Base-by-base conservation (phyloP, 2,329 filamentous ascomycete species). In the Mollisia scopiformis region DNA sequence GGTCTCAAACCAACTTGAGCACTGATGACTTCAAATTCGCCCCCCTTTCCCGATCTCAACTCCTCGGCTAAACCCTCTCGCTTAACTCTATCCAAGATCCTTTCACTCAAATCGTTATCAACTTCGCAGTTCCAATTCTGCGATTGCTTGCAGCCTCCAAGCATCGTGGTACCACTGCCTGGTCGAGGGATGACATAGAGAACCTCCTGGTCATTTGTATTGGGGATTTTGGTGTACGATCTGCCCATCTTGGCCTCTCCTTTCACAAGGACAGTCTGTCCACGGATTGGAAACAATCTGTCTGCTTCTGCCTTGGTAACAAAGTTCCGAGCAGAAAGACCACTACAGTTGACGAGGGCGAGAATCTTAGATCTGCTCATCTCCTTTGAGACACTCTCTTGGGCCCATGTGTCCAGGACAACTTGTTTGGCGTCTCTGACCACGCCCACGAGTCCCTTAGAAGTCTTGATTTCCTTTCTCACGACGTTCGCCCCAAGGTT, bases 181-280 rank as follows among this genome's bases (percentile, higher is more conserved):
- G 59, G 59, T 2, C 59, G 11, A 25, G 78, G 77, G 47, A 82
- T 76, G 31, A 77, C 73, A 65, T 81, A 80, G 2, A 71, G 67
- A 6, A 71, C 69, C 19, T 65, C 65, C 28, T 58, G 52, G 1
- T 30, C 31, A 5, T 21, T 21, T 1, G 14, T 50, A 28, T 68
- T 63, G 3, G 66, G 70, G 14, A 75, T 68, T 13, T 69, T 72
- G 3, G 69, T 58, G 25, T 63, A 65, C 2, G 66, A 68, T 23
- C 71, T 64, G n/a, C 71, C 72, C 25, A 62, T 61, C 6, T 65
- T 56, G 6, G 78, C 76, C 63, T 77, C 73, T 13, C 79, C 77
- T 54, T 73, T 75, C 1, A 81, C 78, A 1, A 80, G 67, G 1
- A 81, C 71, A 0, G 79, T 81, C 62, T 81, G 79, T 5, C 79